phyloP scores from a whole-genome alignment of 768 basidiomycete genomes.

The Phlebiopsis flavidoalba region DNA sequence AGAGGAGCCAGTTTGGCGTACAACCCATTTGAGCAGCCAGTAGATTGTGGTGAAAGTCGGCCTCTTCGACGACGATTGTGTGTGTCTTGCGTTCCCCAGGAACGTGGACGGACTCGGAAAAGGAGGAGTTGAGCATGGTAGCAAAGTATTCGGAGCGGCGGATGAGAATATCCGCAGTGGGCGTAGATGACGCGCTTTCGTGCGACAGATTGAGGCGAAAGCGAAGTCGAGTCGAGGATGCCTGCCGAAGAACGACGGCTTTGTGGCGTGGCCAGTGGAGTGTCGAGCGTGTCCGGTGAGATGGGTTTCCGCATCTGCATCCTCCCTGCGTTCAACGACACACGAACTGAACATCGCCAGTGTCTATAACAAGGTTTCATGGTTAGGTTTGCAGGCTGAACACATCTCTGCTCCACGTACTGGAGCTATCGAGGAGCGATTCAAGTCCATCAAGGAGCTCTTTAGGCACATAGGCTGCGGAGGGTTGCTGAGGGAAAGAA shows the following conservation, averaged over 20 bases:
- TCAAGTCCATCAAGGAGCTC: slow-evolving; percentile 67
- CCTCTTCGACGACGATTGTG: slow-evolving; percentile 71
- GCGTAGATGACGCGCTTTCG: slow-evolving; percentile 75
- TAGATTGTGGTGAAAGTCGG: slow-evolving; percentile 72
- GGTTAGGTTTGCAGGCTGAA: not conserved
- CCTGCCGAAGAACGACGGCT: slow-evolving; percentile 35
- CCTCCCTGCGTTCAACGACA: slow-evolving; percentile 55
- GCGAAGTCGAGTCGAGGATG: slow-evolving; percentile 32
- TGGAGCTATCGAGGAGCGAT: slow-evolving; percentile 66
- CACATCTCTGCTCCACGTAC: slow-evolving; percentile 30
- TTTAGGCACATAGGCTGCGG: slow-evolving; percentile 57
- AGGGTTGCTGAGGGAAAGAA: slow-evolving; percentile 62
- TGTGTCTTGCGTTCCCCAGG: slow-evolving; percentile 50
- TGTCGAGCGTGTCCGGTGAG: slow-evolving; percentile 23
- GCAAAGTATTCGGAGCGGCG: slow-evolving; percentile 76
- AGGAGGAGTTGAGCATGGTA: slow-evolving; percentile 67
- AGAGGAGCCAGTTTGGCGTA: slow-evolving; percentile 61
- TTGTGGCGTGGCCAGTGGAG: slow-evolving; percentile 17
- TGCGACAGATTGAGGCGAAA: slow-evolving; percentile 37
- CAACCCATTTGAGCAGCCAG: slow-evolving; percentile 78
- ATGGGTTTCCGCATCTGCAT: slow-evolving; percentile 21
- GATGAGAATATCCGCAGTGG: slow-evolving; percentile 70
- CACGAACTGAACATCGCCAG: slow-evolving; percentile 73
- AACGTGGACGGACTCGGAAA: slow-evolving; percentile 46
- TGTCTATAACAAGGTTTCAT: slow-evolving; percentile 34